phyloP scores from a whole-genome alignment of 2,329 filamentous ascomycete genomes.

The Clonostachys rosea region DNA sequence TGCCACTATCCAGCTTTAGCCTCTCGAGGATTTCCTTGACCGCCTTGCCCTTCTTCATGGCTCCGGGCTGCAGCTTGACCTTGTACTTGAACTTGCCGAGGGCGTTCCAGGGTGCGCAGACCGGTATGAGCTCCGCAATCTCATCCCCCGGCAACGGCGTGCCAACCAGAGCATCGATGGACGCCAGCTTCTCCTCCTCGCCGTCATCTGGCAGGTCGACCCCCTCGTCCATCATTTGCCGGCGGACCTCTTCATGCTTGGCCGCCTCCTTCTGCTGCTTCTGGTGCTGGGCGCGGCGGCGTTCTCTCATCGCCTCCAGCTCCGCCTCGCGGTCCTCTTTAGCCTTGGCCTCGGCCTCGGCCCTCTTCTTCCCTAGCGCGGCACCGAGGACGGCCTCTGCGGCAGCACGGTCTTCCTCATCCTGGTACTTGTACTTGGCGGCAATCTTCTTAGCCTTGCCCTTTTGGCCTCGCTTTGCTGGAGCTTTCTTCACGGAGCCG shows the following conservation, averaged over 20 bases:
- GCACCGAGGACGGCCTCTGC: slow-evolving; percentile 87
- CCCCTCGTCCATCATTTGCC: slow-evolving; percentile 53
- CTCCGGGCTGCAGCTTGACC: slow-evolving; percentile 86
- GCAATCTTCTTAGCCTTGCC: slow-evolving; percentile 84
- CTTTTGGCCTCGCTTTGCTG: slow-evolving; percentile 67
- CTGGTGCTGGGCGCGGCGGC: slow-evolving; percentile 75
- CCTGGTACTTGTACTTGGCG: slow-evolving; percentile 87
- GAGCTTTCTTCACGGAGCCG: slow-evolving; percentile 28
- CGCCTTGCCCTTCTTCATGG: slow-evolving; percentile 90
- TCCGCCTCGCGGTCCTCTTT: slow-evolving; percentile 67
- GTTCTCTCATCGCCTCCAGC: slow-evolving; percentile 64
- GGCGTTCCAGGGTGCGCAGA: slow-evolving; percentile 63
- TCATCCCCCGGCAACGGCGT: slow-evolving; percentile 78
- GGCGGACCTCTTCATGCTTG: slow-evolving; percentile 68
- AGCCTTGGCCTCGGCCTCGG: slow-evolving; percentile 62
- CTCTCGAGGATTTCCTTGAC: slow-evolving; percentile 82
- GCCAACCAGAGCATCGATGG: slow-evolving; percentile 70
- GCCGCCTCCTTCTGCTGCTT: slow-evolving; percentile 71
- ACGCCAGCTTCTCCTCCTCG: slow-evolving; percentile 46
- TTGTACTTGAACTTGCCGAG: slow-evolving; percentile 81
- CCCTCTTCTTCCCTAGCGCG: slow-evolving; percentile 59
- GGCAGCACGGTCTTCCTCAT: slow-evolving; percentile 84
- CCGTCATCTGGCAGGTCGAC: slow-evolving; percentile 56
- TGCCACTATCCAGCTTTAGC: slow-evolving; percentile 65
- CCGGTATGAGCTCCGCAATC: slow-evolving; percentile 61